Evolutionary conservation across 306 rosid species (phyloP), one percentile per base, ranked within the genome.

Genomic region (Trifolium dubium): DNA sequence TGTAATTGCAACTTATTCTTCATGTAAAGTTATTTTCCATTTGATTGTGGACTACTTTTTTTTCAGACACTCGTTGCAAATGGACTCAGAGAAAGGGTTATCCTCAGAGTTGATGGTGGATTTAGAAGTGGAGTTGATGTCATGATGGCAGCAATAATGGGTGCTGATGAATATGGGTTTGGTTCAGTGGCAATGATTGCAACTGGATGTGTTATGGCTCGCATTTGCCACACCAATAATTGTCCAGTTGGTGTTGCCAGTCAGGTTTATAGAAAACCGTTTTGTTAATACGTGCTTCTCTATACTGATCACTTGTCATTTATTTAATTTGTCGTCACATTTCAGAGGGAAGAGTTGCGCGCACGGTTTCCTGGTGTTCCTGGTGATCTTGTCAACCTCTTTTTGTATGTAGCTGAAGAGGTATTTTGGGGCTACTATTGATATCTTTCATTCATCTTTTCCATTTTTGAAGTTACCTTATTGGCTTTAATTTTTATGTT

Each of bases 161-260:
- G 98, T 41, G 98, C 95, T 41, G 98, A 94, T 82, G 97, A 94
- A 77, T 91, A 85, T 37, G 98, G 97, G 35, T 94, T 94, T 79
- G 98, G 97, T 68, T 94, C 98, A 66, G 94, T 91, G 74, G 98
- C 97, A 71, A 91, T 94, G 97, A 89, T 91, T 84, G 97, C 97
- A 71, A 91, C 96, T 72, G 97, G 97, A 59, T 94, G 96, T 84
- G 90, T 94, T 28, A 91, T 94, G 97, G 97, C 98, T 31, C 98
- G 97, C 63, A 91, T 94, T 81, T 94, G 97, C 88, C 98, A 94
- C 88, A 94, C 97, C 65, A 91, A 91, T 82, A 91, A 94, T 80
- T 94, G 98, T 72, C 97, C 98, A 35, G 98, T 94, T 85, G 98
- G 98, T 55, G 98, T 94, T 82, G 98, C 98, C 68, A 94, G 98